Evolutionary conservation across 2,329 filamentous ascomycete genomes (phyloP), one percentile per base, ranked within the genome.

Genomic region (Xylariaceae sp.): DNA sequence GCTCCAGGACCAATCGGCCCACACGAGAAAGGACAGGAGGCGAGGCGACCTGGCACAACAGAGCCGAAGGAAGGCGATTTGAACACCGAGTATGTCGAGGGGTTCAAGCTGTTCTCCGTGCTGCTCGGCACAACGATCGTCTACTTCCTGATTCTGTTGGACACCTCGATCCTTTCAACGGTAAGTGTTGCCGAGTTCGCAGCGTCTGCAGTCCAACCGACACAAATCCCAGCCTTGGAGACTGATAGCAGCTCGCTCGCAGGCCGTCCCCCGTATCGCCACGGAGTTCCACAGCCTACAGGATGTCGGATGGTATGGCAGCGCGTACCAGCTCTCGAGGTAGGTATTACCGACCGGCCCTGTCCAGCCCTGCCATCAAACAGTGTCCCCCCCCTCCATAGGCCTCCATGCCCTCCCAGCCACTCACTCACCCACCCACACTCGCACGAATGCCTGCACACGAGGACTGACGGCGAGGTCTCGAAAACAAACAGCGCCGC

Each of bases 381-480:
- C n/a, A n/a, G n/a, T n/a, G n/a, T n/a, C n/a, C n/a, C n/a, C n/a
- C n/a, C n/a, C n/a, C n/a, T n/a, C n/a, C n/a, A n/a, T n/a, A n/a
- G n/a, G n/a, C n/a, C n/a, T n/a, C n/a, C n/a, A n/a, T n/a, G n/a
- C n/a, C n/a, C n/a, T n/a, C n/a, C n/a, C n/a, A n/a, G n/a, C n/a
- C n/a, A n/a, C n/a, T n/a, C n/a, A n/a, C n/a, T n/a, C n/a, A n/a
- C n/a, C n/a, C n/a, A n/a, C n/a, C n/a, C n/a, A n/a, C n/a, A n/a
- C n/a, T n/a, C n/a, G n/a, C n/a, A n/a, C n/a, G n/a, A n/a, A n/a
- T n/a, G n/a, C n/a, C n/a, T n/a, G n/a, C n/a, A n/a, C n/a, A n/a
- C n/a, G n/a, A n/a, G n/a, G n/a, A 12, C 45, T 58, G 13, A 58
- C 55, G 29, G 49, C 49, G n/a, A 57, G 55, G n/a, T n/a, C n/a